Evolutionary conservation across 2,329 filamentous ascomycete species (phyloP), one percentile per base, ranked within the genome.

Genomic region (Scedosporium dehoogii): DNA sequence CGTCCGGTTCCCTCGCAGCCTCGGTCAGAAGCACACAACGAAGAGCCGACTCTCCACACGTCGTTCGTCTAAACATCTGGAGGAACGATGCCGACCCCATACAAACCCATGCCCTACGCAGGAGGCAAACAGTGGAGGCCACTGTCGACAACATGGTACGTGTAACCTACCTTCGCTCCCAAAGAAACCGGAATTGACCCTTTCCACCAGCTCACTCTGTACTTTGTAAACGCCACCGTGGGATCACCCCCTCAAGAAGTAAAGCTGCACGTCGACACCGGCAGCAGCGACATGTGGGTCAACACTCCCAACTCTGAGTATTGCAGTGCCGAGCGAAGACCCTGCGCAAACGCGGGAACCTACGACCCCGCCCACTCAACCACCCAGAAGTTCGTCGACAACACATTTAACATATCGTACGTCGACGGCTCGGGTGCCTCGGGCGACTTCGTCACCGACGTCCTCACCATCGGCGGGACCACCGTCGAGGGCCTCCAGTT

Each of bases 371-470:
- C 89, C 70, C 74, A 79, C 1, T 96, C 91, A 0, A 91, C 89
- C 1, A 90, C 91, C 2, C 93, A 92, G 73, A 69, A 80, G 41
- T 91, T 87, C 70, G 74, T 96, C 62, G 86, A 85, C 65, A 86
- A 83, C 69, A 80, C 85, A 64, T 96, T 97, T 78, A 92, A 93
- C 75, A 96, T 96, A 66, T 86, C 86, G 1, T 96, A 96, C 67
- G 88, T 89, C 48, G 92, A 96, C 73, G 90, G 90, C 56, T 89
- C 89, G 0, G 85, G 86, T 4, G 89, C 91, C 0, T 72, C 76
- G 1, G 92, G 92, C 41, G 89, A 94, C 73, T 96, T 96, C 72
- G 90, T 85, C 2, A 86, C 83, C 4, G 92, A 97, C 70, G 88
- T 81, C 0, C 75, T 96, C 63, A 76, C 74, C 4, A 77, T 92